Percentiles rank a stretch among this genome's conserved stretches.
phyloP scores from a whole-genome alignment of 495 filamentous ascomycete species.

The Aspergillus panamensis region DNA sequence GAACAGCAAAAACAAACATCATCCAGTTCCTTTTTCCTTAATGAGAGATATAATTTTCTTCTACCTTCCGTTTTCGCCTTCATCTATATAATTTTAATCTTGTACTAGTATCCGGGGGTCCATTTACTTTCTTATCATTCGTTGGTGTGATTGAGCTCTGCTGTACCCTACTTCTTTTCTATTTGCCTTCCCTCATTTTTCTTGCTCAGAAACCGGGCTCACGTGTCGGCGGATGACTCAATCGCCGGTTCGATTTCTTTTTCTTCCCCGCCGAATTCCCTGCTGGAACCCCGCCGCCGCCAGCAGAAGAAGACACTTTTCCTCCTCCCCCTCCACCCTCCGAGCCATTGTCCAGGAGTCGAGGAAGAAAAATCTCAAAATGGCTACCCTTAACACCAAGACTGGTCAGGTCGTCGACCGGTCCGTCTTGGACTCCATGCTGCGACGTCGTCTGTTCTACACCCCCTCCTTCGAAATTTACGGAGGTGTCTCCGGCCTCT shows the following conservation, averaged over 20 bases:
- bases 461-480: slow-evolving; percentile 95
- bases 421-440: slow-evolving; percentile 70
- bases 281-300: slow-evolving; percentile 18
- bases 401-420: slow-evolving; percentile 88
- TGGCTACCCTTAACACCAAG: slow-evolving; percentile 70
- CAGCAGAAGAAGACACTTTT: slow-evolving; percentile 18
- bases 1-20: not conserved
- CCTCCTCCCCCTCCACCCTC: slow-evolving; percentile 24
- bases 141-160: not conserved
- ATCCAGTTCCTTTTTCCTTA: not conserved
- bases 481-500: slow-evolving; percentile 79
- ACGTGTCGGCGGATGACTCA: slow-evolving; percentile 46
- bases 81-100: not conserved
- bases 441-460: slow-evolving; percentile 86
- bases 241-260: slow-evolving; percentile 38
- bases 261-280: slow-evolving; percentile 34
- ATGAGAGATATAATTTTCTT: not conserved
- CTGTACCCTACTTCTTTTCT: not conserved
- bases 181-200: not conserved
- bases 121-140: not conserved
- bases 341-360: slow-evolving; percentile 15
- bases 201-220: slow-evolving; percentile 17
- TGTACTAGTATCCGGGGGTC: not conserved
- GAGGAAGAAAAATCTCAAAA: slow-evolving; percentile 35
- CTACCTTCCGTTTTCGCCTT: not conserved